Evolutionary conservation across 768 basidiomycete genomes (phyloP), one percentile per base, ranked within the genome.

Genomic region (Leccinum subgranulosum): DNA sequence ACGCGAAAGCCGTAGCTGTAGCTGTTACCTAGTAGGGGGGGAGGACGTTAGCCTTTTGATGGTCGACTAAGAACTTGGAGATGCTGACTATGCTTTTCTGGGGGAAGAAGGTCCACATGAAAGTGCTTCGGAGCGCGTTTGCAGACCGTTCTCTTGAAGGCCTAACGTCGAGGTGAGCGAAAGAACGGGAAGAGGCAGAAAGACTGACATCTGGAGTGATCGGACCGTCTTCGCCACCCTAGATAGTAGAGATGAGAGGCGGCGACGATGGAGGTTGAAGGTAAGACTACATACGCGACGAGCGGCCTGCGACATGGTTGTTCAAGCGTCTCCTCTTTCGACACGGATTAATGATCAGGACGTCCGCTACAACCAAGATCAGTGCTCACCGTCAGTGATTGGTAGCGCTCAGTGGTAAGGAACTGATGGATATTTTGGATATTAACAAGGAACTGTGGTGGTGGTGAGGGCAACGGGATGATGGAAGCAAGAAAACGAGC

Each of bases 1-100:
- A 90, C 77, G 12, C 80, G 81, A 76, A 91, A 79, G 45, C 87
- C 86, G 70, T 84, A 88, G 61, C 78, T 79, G 56, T 79, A 76
- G 51, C 72, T 79, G 50, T 74, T 77, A 23, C 81, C 87, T 89
- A 43, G 23, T 23, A 23, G 12, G n/a, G 17, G 6, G 19, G 17
- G 6, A 31, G 21, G 39, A 45, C 12, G 51, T 62, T 34, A 67
- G 49, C 51, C 29, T 23, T 17, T 25, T 17, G 25, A 27, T 5
- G 17, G 27, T 15, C 15, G 50, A 34, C 10, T 8, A 58, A 25
- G 27, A 31, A 31, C 29, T 29, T 29, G 31, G 34, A 54, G 45
- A 65, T 67, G 65, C 73, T 58, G 59, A 83, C 86, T 81, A 49
- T 83, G 77, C 64, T 88, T 88, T 41, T 74, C 73, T 11, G 87